Evolutionary conservation across 768 basidiomycete genomes (phyloP).

Genomic region (Asterophora parasitica): DNA sequence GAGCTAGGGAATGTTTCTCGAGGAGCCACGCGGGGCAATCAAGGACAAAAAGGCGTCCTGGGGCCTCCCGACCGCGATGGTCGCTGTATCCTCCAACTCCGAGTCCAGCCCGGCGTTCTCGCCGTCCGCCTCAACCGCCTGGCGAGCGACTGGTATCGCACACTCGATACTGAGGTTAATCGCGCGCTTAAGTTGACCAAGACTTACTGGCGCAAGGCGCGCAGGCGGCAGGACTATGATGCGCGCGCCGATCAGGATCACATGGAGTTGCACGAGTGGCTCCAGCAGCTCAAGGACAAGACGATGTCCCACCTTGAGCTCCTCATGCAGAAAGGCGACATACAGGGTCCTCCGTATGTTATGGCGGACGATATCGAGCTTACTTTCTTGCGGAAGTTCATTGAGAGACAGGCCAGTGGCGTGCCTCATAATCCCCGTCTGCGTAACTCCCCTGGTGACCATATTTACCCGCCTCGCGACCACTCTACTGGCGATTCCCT

Average conservation of each 20-base stretch:
- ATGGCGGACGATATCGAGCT: conserved; percentile 81
- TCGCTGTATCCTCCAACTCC: conserved; percentile 72
- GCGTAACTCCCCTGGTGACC: conserved; percentile 43
- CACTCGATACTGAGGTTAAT: conserved; percentile 73
- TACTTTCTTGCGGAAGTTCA: conserved; percentile 74
- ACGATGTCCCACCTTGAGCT: conserved; percentile 85
- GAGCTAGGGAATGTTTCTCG: conserved; percentile 82
- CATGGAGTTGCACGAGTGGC: conserved; percentile 86
- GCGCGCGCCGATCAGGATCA: conserved; percentile 83
- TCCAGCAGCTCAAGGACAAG: conserved; percentile 84
- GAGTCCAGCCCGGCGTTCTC: conserved; percentile 80
- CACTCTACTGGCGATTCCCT: conserved; percentile 40
- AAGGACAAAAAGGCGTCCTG: conserved; percentile 79
- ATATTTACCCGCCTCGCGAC: conserved; percentile 35
- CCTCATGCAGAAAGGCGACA: conserved; percentile 85
- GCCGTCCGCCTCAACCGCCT: conserved; percentile 70
- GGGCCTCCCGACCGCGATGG: conserved; percentile 69
- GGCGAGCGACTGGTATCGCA: conserved; percentile 80
- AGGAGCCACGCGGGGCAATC: conserved; percentile 79
- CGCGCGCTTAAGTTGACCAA: conserved; percentile 80
- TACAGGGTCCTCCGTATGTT: conserved; percentile 74
- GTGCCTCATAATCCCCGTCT: conserved; percentile 79
- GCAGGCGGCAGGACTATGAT: conserved; percentile 80
- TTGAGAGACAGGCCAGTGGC: conserved; percentile 71
- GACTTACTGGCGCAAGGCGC: conserved; percentile 82